Conservation (phyloP, 176 grass and related monocot genomes). For the Aegilops longissima region DNA sequence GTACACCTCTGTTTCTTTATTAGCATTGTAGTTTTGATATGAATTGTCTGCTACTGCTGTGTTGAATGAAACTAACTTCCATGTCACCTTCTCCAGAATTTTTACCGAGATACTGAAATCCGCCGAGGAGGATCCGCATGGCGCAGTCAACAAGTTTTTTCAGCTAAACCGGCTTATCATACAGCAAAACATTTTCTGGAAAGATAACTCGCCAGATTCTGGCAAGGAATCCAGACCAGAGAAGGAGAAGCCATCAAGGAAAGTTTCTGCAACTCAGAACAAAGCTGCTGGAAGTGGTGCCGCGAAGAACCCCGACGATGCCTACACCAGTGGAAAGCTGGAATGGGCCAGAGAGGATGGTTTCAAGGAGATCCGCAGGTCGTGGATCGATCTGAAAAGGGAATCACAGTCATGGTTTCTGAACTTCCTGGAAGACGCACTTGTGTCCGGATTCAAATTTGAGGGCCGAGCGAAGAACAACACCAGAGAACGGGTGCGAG, state of each 20-base stretch:
- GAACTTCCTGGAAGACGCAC: constrained; percentile 69
- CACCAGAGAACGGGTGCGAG: constrained; percentile 43
- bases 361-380: constrained; percentile 84
- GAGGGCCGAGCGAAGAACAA: constrained; percentile 42
- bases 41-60: not conserved
- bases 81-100: constrained; percentile 49
- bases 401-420: constrained; percentile 86
- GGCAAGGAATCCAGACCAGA: constrained; percentile 44
- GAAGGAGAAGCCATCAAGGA: constrained; percentile 65
- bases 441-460: constrained; percentile 65
- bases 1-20: not conserved
- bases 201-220: constrained; percentile 39
- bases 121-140: constrained; percentile 55
- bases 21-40: not conserved
- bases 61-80: not conserved
- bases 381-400: constrained; percentile 55
- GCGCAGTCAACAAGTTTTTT: constrained; percentile 81
- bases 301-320: constrained; percentile 44
- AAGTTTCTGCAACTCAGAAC: constrained; percentile 43
- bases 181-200: constrained; percentile 66
- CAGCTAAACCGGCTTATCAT: constrained; percentile 69
- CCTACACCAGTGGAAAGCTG: constrained; percentile 50
- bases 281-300: constrained; percentile 38
- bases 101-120: constrained; percentile 75
- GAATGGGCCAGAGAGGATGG: constrained; percentile 90